Percentiles rank a stretch among this genome's conserved stretches.
phyloP scores from a whole-genome alignment of 2,329 filamentous ascomycete species.

The Pseudomassariella vexata region DNA sequence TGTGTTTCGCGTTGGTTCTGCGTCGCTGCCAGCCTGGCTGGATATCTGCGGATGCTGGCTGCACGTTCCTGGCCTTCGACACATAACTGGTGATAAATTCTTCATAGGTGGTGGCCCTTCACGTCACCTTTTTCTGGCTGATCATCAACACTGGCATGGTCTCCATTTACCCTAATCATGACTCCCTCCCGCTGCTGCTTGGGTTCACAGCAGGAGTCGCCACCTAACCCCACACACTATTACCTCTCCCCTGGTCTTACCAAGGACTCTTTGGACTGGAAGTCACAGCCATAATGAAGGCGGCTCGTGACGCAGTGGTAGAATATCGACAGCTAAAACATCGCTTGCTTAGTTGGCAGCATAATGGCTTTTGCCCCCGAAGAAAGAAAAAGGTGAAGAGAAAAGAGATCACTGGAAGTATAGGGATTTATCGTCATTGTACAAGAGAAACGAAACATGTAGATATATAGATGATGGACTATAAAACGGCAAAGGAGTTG shows the following conservation, averaged over 20 bases:
- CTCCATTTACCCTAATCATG: constrained; percentile 1
- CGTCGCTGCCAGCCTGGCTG: constrained; percentile 22
- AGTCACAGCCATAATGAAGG: too few relatives aligned
- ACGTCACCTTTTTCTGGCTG: not conserved
- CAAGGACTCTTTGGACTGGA: too few relatives aligned
- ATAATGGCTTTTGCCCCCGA: too few relatives aligned
- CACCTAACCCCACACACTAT: too few relatives aligned
- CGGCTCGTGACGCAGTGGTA: too few relatives aligned
- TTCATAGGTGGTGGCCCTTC: not conserved
- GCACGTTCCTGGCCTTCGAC: not conserved
- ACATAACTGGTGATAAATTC: not conserved
- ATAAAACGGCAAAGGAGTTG: constrained; percentile 4
- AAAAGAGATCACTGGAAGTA: too few relatives aligned
- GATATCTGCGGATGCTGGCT: constrained; percentile 13
- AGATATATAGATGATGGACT: constrained; percentile 3
- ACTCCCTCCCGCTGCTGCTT: too few relatives aligned
- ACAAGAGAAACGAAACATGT: constrained; percentile 3
- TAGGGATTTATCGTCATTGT: constrained; percentile 5
- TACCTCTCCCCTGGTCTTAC: too few relatives aligned
- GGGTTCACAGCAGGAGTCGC: too few relatives aligned
- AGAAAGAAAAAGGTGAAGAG: too few relatives aligned
- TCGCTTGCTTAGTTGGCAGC: too few relatives aligned
- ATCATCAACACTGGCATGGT: not conserved
- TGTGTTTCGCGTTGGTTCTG: constrained; percentile 17
- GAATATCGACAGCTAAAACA: too few relatives aligned